Base-by-base conservation (phyloP, 495 filamentous ascomycete species). In the Penicillium crystallinum region DNA sequence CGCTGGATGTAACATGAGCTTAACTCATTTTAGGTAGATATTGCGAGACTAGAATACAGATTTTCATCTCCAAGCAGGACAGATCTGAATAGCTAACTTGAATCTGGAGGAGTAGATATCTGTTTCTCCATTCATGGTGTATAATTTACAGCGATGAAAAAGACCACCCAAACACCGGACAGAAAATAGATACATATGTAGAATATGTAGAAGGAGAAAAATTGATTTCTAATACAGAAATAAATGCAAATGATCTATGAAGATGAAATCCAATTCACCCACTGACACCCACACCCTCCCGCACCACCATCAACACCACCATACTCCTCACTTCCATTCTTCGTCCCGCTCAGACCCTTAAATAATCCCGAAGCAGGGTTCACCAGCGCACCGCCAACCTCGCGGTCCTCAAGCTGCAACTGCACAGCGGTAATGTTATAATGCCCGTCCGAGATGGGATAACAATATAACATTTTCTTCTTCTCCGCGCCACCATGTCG, bases 241-340 rank as follows among this genome's bases (percentile, higher is more conserved):
- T n/a, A n/a, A n/a, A n/a, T n/a, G n/a, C 25, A 29, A 29, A 4
- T 8, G n/a, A 8, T 27, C 19, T 42, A 50, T 8, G 15, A 11
- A 9, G 34, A 52, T 18, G 52, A 53, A 35, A 69, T 57, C 68
- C 68, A 95, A 63, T 93, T 93, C 56, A 74, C 73, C 81, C 87
- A 95, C 62, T 79, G 69, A 59, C 89, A 95, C 50, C 57, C 67
- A 70, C 90, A 95, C 0, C 88, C 89, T 7, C 89, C 87, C 3
- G 70, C 79, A 8, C 88, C 87, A 1, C 85, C 84, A 73, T 90
- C 85, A 54, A 84, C 75, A 3, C 84, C 81, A 0, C 81, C 79
- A 57, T 76, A 72, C 52, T 56, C 77, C 57, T 49, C 64, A n/a
- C 59, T 73, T 7, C 52, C 51, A 12, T 46, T 55, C 8, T 43